phyloP scores from a whole-genome alignment of 139 green algal genomes.

The Raphidocelis subcapitata region DNA sequence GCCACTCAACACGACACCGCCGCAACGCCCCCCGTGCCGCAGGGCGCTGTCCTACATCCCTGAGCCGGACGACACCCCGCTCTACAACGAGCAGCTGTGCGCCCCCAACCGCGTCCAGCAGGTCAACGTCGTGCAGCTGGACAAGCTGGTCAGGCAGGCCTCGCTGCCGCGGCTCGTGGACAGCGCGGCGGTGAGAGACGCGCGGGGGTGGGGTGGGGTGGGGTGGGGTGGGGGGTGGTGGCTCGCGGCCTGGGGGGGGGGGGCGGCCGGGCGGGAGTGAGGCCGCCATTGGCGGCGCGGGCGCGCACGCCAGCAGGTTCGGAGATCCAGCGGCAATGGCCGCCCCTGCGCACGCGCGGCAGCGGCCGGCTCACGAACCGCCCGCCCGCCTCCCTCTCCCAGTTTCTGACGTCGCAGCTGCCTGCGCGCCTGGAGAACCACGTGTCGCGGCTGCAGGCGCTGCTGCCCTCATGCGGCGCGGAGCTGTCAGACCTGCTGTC shows the following conservation, averaged over 20 bases:
- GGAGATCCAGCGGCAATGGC: too few species aligned
- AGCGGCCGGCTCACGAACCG: too few species aligned
- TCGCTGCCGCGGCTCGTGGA: conserved; percentile 5
- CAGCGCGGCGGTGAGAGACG: not conserved
- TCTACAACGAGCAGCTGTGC: conserved; percentile 3
- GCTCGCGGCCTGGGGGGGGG: too few species aligned
- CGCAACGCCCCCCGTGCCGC: too few species aligned
- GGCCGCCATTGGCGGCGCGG: too few species aligned
- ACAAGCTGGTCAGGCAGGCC: conserved; percentile 12
- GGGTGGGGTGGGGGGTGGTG: too few species aligned
- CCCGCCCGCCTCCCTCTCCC: too few species aligned
- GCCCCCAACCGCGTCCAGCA: conserved; percentile 15
- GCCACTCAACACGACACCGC: too few species aligned
- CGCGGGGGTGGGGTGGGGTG: too few species aligned
- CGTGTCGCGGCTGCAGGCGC: not conserved
- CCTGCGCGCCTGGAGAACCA: conserved; percentile 26
- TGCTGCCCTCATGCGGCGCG: not conserved
- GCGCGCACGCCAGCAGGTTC: too few species aligned
- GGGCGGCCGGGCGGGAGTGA: too few species aligned
- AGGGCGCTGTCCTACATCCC: not conserved
- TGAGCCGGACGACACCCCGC: conserved; percentile 5
- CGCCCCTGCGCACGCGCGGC: too few species aligned
- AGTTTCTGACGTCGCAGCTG: conserved; percentile 23
- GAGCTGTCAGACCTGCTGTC: conserved; percentile 7
- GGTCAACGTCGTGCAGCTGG: conserved; percentile 20